Evolutionary conservation across 768 basidiomycete species (phyloP).

Genomic region (Lentinula sp.): DNA sequence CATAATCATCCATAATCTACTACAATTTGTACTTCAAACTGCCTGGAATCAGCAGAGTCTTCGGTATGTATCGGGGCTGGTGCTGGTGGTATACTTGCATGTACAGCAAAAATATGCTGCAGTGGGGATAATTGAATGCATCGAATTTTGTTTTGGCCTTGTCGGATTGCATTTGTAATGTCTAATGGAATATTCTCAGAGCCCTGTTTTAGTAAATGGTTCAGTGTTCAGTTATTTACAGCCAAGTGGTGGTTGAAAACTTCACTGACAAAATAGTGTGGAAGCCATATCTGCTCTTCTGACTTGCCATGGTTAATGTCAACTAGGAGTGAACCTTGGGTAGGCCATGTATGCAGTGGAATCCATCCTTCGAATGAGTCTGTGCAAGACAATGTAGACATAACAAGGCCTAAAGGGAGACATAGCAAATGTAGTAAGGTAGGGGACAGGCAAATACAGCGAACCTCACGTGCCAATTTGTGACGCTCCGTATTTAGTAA

Average conservation of each 20-base stretch:
- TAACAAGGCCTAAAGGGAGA: slow-evolving; percentile 19
- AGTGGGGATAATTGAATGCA: slow-evolving; percentile 41
- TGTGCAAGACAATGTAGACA: not conserved
- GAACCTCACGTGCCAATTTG: no score
- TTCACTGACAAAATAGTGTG: slow-evolving; percentile 32
- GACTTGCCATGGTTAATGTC: slow-evolving; percentile 33
- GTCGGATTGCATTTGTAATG: slow-evolving; percentile 32
- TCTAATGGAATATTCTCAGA: slow-evolving; percentile 23
- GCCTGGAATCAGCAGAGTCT: no score
- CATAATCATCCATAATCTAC: not conserved
- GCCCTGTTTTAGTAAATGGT: slow-evolving; percentile 15
- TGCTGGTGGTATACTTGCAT: not conserved
- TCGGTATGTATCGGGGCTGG: not conserved
- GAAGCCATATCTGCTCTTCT: slow-evolving; percentile 34
- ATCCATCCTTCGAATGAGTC: slow-evolving; percentile 8
- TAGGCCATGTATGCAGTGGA: slow-evolving; percentile 34
- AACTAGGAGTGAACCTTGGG: slow-evolving; percentile 36
- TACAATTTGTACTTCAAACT: not conserved
- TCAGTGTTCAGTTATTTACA: not conserved
- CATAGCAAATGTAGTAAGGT: slow-evolving; percentile 30
- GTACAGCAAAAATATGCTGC: slow-evolving; percentile 7
- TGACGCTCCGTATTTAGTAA: no score
- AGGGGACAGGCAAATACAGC: no score
- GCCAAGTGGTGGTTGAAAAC: not conserved
- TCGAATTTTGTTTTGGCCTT: slow-evolving; percentile 42